Conservation (phyloP, 345 rosid genomes). For the Citropsis articulata region DNA sequence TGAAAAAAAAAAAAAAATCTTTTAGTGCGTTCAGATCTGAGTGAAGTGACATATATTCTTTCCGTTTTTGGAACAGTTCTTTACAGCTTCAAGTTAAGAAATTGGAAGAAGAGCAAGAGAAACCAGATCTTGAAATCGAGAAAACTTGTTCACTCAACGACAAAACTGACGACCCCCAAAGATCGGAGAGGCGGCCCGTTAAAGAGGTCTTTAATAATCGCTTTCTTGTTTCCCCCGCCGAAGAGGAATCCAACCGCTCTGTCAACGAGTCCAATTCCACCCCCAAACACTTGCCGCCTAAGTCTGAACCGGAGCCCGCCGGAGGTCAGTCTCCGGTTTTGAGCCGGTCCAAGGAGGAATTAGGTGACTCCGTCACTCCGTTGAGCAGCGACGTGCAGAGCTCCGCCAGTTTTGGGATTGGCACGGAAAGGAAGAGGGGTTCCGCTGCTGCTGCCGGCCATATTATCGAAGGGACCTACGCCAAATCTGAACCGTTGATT, state of each 20-base stretch:
- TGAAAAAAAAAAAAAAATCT: too few species aligned
- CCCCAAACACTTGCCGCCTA: too few species aligned
- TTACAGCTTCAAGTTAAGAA: constrained; percentile 67
- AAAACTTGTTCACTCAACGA: constrained; percentile 26
- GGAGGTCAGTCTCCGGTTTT: constrained; percentile 35
- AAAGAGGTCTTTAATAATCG: neutral
- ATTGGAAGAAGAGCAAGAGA: constrained; percentile 58
- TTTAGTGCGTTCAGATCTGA: too few species aligned
- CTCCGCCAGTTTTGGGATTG: constrained; percentile 46
- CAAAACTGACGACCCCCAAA: constrained; percentile 6
- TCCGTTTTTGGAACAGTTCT: constrained; percentile 33
- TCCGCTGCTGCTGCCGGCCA: constrained; percentile 13
- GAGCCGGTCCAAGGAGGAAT: constrained; percentile 31
- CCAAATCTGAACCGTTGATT: constrained; percentile 59
- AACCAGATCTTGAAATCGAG: constrained; percentile 52
- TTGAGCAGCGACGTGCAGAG: constrained; percentile 52
- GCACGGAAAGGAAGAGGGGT: constrained; percentile 25
- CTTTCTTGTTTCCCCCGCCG: too few species aligned
- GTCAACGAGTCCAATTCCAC: constrained; percentile 80
- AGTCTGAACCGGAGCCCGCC: constrained; percentile 15
- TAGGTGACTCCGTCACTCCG: constrained; percentile 41
- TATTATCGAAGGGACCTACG: constrained; percentile 19
- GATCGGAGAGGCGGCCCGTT: constrained; percentile 10
- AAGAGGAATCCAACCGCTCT: constrained; percentile 28
- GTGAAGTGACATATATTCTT: neutral